Conservation (phyloP, 257 asterid genomes). For the Solanum pennellii region DNA sequence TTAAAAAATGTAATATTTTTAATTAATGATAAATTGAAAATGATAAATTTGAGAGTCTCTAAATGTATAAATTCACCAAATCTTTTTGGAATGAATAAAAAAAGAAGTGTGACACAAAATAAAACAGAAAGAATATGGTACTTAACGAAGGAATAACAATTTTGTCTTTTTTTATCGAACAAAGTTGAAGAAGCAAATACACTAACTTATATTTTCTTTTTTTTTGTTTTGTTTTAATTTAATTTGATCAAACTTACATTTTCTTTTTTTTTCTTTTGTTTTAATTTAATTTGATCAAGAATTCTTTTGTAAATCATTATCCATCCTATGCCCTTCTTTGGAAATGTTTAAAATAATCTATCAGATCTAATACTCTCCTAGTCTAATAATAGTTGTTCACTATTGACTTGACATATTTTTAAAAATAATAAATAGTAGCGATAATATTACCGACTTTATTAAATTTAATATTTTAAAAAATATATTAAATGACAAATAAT, state of each 20-base stretch:
- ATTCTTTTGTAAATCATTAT: background rate
- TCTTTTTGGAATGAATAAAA: background rate
- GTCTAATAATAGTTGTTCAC: no score
- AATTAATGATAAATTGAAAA: background rate
- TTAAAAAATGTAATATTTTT: background rate
- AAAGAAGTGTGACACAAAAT: background rate
- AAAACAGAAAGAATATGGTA: background rate
- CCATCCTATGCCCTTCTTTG: background rate
- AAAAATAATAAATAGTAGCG: no score
- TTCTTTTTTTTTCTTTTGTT: background rate
- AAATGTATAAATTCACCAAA: no score
- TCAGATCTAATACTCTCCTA: background rate
- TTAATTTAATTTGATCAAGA: background rate
- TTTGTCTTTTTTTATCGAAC: background rate
- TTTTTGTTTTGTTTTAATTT: background rate
- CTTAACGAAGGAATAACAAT: background rate
- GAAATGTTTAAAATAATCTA: background rate
- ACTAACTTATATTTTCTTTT: no score
- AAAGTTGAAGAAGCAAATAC: background rate
- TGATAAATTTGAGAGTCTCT: background rate
- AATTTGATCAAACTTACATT: background rate
- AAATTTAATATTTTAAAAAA: no score
- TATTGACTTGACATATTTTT: no score
- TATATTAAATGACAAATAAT: no score
- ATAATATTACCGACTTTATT: no score